Evolutionary conservation across 2,329 filamentous ascomycete species (phyloP).

Genomic region (Aspergillus candidus): DNA sequence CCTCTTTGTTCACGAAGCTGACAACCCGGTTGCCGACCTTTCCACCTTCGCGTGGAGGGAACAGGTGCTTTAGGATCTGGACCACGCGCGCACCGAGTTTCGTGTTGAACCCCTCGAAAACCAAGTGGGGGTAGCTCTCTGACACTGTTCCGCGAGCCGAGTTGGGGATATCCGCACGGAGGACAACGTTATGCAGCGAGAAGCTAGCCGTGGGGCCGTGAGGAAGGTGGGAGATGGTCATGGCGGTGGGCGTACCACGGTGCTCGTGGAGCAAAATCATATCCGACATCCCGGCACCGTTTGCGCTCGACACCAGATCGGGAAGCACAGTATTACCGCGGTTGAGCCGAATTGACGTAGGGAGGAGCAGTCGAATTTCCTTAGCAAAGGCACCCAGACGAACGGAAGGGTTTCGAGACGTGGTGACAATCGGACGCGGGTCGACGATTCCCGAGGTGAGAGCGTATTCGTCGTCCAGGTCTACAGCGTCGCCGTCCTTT

Average conservation of each 20-base stretch:
- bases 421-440: conserved; percentile 82
- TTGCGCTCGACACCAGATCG: conserved; percentile 76
- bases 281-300: conserved; percentile 74
- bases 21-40: conserved; percentile 86
- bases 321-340: conserved; percentile 83
- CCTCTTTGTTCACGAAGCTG: conserved; percentile 88
- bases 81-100: conserved; percentile 74
- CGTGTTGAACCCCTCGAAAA: conserved; percentile 90
- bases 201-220: conserved; percentile 85
- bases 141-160: conserved; percentile 79
- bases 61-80: conserved; percentile 88
- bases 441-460: conserved; percentile 88
- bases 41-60: conserved; percentile 78
- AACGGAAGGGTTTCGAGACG: conserved; percentile 78
- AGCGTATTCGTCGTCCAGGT: conserved; percentile 86
- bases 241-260: conserved; percentile 80
- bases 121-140: conserved; percentile 87
- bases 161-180: conserved; percentile 89
- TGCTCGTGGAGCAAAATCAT: conserved; percentile 87
- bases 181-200: conserved; percentile 83
- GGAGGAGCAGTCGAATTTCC: conserved; percentile 76
- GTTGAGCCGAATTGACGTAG: conserved; percentile 82
- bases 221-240: conserved; percentile 81
- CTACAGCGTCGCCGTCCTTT: conserved; percentile 76
- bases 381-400: conserved; percentile 87